phyloP scores from a whole-genome alignment of 352 stramenopile species.

The Blastocystis sp. region DNA sequence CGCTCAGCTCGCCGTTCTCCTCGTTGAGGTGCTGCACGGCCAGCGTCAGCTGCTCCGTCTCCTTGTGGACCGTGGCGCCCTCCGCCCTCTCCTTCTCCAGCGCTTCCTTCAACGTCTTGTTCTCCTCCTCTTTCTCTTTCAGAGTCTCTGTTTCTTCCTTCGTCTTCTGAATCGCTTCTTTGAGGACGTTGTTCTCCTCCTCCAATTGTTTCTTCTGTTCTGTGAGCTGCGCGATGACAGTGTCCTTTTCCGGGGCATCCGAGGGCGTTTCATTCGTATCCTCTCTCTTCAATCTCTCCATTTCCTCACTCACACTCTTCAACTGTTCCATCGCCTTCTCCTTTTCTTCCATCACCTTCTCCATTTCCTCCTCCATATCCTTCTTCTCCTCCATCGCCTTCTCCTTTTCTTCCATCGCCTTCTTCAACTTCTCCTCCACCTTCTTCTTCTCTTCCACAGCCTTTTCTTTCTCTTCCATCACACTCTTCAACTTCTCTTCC shows the following conservation, averaged over 20 bases:
- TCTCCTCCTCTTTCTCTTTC: constrained; percentile 45
- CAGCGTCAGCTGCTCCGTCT: constrained; percentile 17
- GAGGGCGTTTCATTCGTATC: background rate
- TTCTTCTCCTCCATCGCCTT: constrained; percentile 10
- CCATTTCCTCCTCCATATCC: constrained; percentile 43
- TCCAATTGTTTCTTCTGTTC: constrained; percentile 30
- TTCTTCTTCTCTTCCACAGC: constrained; percentile 24
- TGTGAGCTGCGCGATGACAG: background rate
- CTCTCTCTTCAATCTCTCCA: background rate
- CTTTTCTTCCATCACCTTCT: background rate
- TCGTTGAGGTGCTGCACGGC: constrained; percentile 48
- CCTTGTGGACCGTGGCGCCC: background rate
- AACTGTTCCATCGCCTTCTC: constrained; percentile 6
- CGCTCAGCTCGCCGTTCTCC: constrained; percentile 25
- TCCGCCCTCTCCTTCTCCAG: constrained; percentile 23
- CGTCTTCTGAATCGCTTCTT: background rate
- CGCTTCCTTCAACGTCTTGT: background rate
- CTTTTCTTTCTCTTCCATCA: background rate
- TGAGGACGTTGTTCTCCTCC: constrained; percentile 11
- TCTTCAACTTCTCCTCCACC: constrained; percentile 11
- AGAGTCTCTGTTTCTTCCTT: constrained; percentile 8
- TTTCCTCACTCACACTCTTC: constrained; percentile 33
- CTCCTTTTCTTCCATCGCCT: background rate
- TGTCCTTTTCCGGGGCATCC: background rate
- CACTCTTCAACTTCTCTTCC: constrained; percentile 9